These are phyloP conservation scores for Acmispon strigosus DNA, from an alignment of 306 rosid genomes.

Conservation along the genomic window DNA sequence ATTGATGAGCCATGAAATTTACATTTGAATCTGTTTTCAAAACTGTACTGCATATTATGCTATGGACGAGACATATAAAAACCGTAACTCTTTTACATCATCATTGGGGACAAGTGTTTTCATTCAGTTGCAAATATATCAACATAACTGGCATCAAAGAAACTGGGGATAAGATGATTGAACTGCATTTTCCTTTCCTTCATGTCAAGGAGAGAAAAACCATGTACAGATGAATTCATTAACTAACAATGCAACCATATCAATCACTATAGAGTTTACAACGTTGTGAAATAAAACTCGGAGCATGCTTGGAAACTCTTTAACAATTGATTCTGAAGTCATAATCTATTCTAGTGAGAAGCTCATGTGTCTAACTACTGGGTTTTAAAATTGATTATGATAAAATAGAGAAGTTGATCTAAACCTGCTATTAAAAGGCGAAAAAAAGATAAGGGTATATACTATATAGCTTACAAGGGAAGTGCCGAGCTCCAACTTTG, in stretches of 20 bases:
- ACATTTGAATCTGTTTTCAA: not conserved
- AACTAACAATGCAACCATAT: not conserved
- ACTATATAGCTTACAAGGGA: constrained; percentile 49
- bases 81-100: not conserved
- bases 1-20: not conserved
- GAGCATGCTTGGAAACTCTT: no score
- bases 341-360: no score
- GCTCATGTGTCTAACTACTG: no score
- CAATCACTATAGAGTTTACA: not conserved
- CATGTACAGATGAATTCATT: not conserved
- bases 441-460: constrained; percentile 16
- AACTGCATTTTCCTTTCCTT: no score
- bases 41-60: not conserved
- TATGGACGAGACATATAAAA: not conserved
- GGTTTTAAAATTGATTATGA: no score
- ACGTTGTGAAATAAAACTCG: no score
- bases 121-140: not conserved
- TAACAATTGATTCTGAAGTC: no score
- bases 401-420: not conserved
- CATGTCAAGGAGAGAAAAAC: not conserved
- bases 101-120: not conserved
- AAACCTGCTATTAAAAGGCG: no score
- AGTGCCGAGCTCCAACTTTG: constrained; percentile 29
- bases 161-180: no score
- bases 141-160: not conserved